phyloP scores from a whole-genome alignment of 1,139 yeast species.

The Protomyces gravidus region DNA sequence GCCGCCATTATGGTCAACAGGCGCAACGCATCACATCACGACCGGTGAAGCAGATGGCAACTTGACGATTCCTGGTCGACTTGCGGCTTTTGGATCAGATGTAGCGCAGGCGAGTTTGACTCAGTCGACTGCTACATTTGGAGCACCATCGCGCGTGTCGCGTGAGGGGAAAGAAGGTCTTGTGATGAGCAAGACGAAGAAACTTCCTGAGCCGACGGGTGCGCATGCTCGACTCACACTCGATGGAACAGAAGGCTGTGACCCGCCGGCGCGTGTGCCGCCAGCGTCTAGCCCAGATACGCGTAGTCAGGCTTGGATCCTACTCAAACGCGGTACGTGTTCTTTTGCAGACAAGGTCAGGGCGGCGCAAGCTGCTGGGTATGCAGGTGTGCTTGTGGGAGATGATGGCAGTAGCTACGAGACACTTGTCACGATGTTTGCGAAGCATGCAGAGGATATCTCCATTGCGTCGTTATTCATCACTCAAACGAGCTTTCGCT shows the following conservation, averaged over 20 bases:
- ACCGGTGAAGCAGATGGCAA: constrained; percentile 22
- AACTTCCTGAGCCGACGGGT: not conserved
- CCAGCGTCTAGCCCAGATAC: constrained; percentile 31
- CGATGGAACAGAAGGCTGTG: not conserved
- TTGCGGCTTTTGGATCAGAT: constrained; percentile 42
- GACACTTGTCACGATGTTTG: constrained; percentile 43
- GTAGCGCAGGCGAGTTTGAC: constrained; percentile 33
- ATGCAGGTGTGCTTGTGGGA: constrained; percentile 45
- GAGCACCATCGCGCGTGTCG: not conserved
- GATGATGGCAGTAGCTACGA: constrained; percentile 39
- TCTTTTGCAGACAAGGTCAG: constrained; percentile 43
- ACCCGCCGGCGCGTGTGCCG: not conserved
- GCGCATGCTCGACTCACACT: not conserved
- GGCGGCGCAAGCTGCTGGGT: constrained; percentile 43
- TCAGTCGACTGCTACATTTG: not conserved
- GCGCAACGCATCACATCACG: constrained; percentile 17
- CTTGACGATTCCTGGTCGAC: constrained; percentile 38
- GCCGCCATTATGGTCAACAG: not conserved
- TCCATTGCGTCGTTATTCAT: constrained; percentile 45
- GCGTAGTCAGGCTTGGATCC: constrained; percentile 38
- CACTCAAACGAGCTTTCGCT: constrained; percentile 39
- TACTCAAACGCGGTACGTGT: constrained; percentile 45
- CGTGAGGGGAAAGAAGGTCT: not conserved
- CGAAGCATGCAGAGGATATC: constrained; percentile 38
- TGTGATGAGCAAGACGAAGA: not conserved